These are phyloP conservation scores for Saccharomycopsis hybrid DNA, from an alignment of 1,139 yeast genomes.

Conservation along the genomic window DNA sequence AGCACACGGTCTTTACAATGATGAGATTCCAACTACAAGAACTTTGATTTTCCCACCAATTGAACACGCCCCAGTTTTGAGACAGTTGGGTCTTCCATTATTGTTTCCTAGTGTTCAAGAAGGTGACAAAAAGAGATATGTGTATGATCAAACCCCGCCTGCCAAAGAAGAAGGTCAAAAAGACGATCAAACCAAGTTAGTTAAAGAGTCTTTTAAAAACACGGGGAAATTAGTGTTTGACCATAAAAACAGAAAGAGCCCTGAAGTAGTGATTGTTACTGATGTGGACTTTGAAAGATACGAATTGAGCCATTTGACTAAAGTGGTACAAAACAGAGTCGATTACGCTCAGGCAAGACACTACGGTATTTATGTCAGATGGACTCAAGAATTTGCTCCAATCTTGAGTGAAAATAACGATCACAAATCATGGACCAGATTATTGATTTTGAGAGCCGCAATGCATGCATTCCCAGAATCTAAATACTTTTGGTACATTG, in stretches of 20 bases:
- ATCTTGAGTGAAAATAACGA: conserved; percentile 36
- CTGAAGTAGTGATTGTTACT: conserved; percentile 74
- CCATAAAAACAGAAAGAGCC: conserved; percentile 33
- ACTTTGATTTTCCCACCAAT: conserved; percentile 59
- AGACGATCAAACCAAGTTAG: conserved; percentile 31
- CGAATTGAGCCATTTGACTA: conserved; percentile 52
- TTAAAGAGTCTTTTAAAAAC: conserved; percentile 53
- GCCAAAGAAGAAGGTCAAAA: conserved; percentile 36
- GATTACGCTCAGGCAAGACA: conserved; percentile 70
- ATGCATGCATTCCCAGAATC: conserved; percentile 82
- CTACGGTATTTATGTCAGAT: conserved; percentile 75
- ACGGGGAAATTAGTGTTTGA: conserved; percentile 56
- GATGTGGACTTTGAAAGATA: conserved; percentile 70
- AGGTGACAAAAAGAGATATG: conserved; percentile 21
- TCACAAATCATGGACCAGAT: conserved; percentile 50
- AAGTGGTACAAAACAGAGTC: conserved; percentile 71
- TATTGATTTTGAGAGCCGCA: conserved; percentile 65
- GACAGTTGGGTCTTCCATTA: conserved; percentile 46
- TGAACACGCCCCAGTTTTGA: conserved; percentile 56
- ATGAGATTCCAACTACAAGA: conserved; percentile 42
- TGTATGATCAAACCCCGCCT: conserved; percentile 25
- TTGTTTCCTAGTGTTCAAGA: conserved; percentile 41
- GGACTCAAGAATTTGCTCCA: conserved; percentile 76
- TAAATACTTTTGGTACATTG: conserved; percentile 79
- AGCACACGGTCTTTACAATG: conserved; percentile 35